Conservation (phyloP, 257 asterid species). For the Nicotiana paniculata region DNA sequence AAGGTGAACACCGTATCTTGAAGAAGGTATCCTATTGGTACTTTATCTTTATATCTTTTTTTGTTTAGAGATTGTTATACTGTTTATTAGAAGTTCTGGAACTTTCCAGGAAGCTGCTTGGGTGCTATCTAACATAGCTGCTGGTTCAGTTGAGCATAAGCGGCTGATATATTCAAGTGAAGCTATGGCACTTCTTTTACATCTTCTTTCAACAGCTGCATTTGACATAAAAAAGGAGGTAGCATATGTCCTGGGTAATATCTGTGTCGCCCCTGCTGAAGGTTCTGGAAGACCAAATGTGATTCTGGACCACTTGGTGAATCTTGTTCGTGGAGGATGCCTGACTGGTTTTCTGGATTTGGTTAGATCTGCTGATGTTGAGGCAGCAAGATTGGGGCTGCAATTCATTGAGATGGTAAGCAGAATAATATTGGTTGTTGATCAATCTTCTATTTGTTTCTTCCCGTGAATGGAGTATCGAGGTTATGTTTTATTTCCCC, state of each 20-base stretch:
- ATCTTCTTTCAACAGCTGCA: slow-evolving; percentile 63
- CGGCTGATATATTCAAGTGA: slow-evolving; percentile 65
- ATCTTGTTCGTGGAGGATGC: slow-evolving; percentile 73
- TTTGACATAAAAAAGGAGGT: slow-evolving; percentile 91
- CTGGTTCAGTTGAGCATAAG: slow-evolving; percentile 82
- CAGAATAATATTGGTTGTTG: neutral
- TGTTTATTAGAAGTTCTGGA: neutral
- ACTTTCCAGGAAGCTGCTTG: slow-evolving; percentile 82
- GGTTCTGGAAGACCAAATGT: slow-evolving; percentile 62
- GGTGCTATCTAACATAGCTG: slow-evolving; percentile 87
- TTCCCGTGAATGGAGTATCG: neutral
- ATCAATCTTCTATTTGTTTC: neutral
- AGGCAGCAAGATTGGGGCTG: slow-evolving; percentile 90
- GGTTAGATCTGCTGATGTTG: slow-evolving; percentile 80
- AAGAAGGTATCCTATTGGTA: slow-evolving; percentile 48
- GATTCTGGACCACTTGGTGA: slow-evolving; percentile 77
- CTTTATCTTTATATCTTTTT: neutral
- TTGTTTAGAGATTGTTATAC: neutral
- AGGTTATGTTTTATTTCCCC: neutral
- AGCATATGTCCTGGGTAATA: slow-evolving; percentile 83
- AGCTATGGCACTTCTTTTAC: slow-evolving; percentile 52
- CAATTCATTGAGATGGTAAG: slow-evolving; percentile 95
- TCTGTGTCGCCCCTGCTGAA: slow-evolving; percentile 69
- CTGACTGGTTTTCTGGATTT: slow-evolving; percentile 69
- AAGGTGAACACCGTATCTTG: slow-evolving; percentile 72